Evolutionary conservation across 805 yeast species (phyloP), one percentile per base, ranked within the genome.

Genomic region (Hanseniaspora nectarophila): DNA sequence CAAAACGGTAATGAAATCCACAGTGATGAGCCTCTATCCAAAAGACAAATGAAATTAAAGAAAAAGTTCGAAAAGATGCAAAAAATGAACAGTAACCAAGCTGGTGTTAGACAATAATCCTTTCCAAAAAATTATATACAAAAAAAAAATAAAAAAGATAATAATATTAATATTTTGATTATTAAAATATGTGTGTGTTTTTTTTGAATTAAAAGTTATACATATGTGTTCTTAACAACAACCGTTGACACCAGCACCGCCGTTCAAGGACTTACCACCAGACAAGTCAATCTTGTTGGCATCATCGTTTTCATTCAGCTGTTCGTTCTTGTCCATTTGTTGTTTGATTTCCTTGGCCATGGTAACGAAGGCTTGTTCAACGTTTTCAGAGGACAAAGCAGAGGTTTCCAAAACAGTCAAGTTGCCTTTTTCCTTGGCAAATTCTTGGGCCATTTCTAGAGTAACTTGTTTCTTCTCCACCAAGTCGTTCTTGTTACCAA

Each of bases 331-430:
- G 39, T 90, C 82, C 86, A 92, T 87, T 65, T 88, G 88, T 58
- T 94, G 92, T 75, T 92, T 92, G 67, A 92, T 92, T 69, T 92
- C 97, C 69, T 95, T 84, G 10, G 97, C 95, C 98, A 92, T 92
- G 59, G 96, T 88, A 75, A 86, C 81, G 73, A 92, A 92, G 12
- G 97, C 97, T 70, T 92, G 96, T 69, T 92, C 98, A 60, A 92
- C 98, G 66, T 92, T 92, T 54, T 96, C 87, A 33, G 96, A 84
- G 63, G 85, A 85, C 67, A 88, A 78, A 26, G 98, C 98, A 35
- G 95, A 84, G 10, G 98, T 92, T 72, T 92, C 98, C 69, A 92
- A 76, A 69, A 92, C 88, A 58, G 96, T 95, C 64, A 92, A 85
- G 59, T 86, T 90, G 66, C 87, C 76, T 44, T 63, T 63, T 39